Evolutionary conservation across 2,329 filamentous ascomycete species (phyloP).

Genomic region (Aspergillus spinulosporus): DNA sequence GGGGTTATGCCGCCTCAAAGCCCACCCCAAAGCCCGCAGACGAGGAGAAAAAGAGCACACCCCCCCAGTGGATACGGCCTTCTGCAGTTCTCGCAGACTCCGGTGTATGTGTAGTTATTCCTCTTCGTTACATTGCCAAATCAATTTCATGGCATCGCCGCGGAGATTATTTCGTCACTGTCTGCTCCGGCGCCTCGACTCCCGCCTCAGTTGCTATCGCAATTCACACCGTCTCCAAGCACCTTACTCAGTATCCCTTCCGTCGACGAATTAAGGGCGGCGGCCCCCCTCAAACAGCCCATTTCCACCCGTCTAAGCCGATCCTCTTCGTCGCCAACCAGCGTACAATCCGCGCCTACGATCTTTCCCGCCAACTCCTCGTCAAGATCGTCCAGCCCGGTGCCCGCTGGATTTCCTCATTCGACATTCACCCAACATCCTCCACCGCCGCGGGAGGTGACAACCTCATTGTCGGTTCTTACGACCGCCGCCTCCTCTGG

Average conservation of each 20-base stretch:
- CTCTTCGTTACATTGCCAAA: conserved; percentile 78
- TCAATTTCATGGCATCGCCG: conserved; percentile 90
- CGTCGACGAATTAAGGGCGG: conserved; percentile 68
- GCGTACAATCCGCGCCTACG: conserved; percentile 88
- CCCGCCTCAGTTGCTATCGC: conserved; percentile 67
- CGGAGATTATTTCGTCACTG: conserved; percentile 91
- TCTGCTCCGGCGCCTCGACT: conserved; percentile 66
- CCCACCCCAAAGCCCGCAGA: conserved; percentile 53
- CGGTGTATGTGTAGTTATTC: conserved; percentile 74
- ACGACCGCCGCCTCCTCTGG: conserved; percentile 92
- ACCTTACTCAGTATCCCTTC: conserved; percentile 93
- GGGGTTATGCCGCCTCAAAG: conserved; percentile 76
- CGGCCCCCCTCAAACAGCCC: conserved; percentile 78
- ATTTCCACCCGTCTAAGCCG: conserved; percentile 91
- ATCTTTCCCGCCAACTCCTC: conserved; percentile 85
- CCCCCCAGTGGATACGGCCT: conserved; percentile 82
- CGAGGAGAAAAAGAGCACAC: conserved; percentile 66
- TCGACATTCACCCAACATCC: conserved; percentile 87
- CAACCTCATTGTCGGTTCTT: conserved; percentile 91
- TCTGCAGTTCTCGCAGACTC: conserved; percentile 70
- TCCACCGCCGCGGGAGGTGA: conserved; percentile 88
- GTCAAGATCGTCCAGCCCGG: conserved; percentile 92
- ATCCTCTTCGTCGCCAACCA: conserved; percentile 97
- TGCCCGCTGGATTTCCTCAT: conserved; percentile 89
- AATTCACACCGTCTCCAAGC: conserved; percentile 93